Evolutionary conservation across 2,329 filamentous ascomycete species (phyloP).

Genomic region (Talaromyces sp.): DNA sequence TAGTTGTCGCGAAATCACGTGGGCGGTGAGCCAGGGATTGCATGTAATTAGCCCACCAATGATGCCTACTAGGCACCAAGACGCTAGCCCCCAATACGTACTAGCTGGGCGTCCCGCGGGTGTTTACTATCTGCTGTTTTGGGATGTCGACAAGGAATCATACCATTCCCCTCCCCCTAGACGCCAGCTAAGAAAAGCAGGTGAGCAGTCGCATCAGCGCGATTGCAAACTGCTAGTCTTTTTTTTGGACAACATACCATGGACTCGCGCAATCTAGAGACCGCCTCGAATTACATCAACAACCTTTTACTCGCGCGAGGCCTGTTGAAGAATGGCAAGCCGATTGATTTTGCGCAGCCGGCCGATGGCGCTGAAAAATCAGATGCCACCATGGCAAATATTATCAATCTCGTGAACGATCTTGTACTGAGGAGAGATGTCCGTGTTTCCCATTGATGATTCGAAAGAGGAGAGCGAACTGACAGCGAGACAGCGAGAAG

Average conservation of each 20-base stretch:
- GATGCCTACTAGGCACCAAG: neutral
- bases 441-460: constrained; percentile 30
- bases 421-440: constrained; percentile 86
- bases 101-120: constrained; percentile 14
- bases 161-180: neutral
- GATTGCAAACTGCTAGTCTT: neutral
- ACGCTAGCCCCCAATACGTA: neutral
- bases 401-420: constrained; percentile 93
- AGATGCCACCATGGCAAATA: constrained; percentile 69
- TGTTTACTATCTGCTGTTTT: constrained; percentile 45
- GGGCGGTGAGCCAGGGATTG: constrained; percentile 9
- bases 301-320: constrained; percentile 62
- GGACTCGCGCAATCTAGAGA: constrained; percentile 51
- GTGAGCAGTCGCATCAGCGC: neutral
- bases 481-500: constrained; percentile 63
- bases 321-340: constrained; percentile 52
- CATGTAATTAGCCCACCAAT: neutral
- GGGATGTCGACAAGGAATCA: constrained; percentile 20
- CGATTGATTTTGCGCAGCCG: constrained; percentile 75
- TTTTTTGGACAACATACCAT: constrained; percentile 21
- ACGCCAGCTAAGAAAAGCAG: neutral
- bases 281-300: constrained; percentile 61
- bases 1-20: constrained; percentile 4
- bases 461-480: constrained; percentile 12
- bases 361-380: constrained; percentile 52